Percentiles rank a stretch among this genome's conserved stretches.
Evolutionary conservation across 192 early-diverging fungal genomes (phyloP).

Genomic region (Chytriomyces sp.): DNA sequence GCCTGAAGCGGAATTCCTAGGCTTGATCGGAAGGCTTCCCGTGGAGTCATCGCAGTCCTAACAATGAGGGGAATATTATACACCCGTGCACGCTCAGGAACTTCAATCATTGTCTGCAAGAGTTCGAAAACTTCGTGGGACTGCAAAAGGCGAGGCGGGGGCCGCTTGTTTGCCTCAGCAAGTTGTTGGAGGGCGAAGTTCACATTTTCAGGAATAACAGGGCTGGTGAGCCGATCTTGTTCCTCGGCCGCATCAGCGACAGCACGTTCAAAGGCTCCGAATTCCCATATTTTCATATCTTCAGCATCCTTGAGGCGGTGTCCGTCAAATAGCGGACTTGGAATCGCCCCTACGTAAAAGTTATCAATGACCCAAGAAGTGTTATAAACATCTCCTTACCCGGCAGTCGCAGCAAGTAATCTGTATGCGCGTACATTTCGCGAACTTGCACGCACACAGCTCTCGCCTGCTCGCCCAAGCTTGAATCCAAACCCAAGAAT

Average conservation of each 20-base stretch:
- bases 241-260: not conserved
- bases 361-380: no score
- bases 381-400: constrained; percentile 29
- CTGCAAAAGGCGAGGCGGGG: no score
- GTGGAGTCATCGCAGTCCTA: constrained; percentile 24
- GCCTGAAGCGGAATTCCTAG: constrained; percentile 42
- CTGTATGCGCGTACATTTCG: constrained; percentile 32
- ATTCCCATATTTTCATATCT: not conserved
- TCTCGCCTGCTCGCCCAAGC: not conserved
- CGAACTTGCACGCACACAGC: constrained; percentile 22
- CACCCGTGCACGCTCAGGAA: not conserved
- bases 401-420: constrained; percentile 49
- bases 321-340: not conserved
- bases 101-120: not conserved
- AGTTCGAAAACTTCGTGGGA: no score
- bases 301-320: not conserved
- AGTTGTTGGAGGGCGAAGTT: not conserved
- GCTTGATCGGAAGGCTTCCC: constrained; percentile 25
- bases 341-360: not conserved
- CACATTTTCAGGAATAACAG: not conserved
- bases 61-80: constrained; percentile 43
- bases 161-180: not conserved
- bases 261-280: not conserved
- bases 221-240: no score
- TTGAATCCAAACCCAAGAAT: constrained; percentile 13